These are phyloP conservation scores for Articulospora tetracladia DNA, from an alignment of 495 filamentous ascomycete species.

Conservation along the genomic window DNA sequence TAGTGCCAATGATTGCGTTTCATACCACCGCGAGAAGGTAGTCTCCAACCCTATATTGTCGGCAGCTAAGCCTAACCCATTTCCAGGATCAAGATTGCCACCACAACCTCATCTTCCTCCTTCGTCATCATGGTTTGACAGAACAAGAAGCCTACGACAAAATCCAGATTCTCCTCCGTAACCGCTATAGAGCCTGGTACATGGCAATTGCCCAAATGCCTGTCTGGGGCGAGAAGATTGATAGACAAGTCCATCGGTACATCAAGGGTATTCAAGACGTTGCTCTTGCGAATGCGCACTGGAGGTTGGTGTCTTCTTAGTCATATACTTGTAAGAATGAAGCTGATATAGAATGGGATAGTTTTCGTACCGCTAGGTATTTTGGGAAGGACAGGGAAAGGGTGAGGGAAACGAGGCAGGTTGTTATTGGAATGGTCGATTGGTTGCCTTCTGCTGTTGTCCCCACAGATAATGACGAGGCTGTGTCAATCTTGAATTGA, in stretches of 20 bases:
- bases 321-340: background rate
- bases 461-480: no score
- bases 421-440: background rate
- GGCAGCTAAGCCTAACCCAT: no score
- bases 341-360: background rate
- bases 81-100: background rate
- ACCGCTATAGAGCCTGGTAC: background rate
- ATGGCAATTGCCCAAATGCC: background rate
- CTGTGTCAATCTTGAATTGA: no score
- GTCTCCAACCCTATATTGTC: background rate
- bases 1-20: background rate
- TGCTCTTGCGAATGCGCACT: background rate
- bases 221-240: background rate
- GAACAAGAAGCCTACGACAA: background rate
- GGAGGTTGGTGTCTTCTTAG: background rate
- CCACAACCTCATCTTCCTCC: background rate
- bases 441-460: background rate
- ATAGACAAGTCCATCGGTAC: background rate
- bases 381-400: background rate
- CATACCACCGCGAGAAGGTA: background rate
- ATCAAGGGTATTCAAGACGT: background rate
- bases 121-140: background rate
- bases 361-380: background rate
- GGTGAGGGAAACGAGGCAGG: background rate
- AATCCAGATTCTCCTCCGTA: background rate